A percentile compares a stretch with the other conserved stretches of the same genome.
Evolutionary conservation across 169 alveolate species (phyloP).

Genomic region (Blepharisma undulans): DNA sequence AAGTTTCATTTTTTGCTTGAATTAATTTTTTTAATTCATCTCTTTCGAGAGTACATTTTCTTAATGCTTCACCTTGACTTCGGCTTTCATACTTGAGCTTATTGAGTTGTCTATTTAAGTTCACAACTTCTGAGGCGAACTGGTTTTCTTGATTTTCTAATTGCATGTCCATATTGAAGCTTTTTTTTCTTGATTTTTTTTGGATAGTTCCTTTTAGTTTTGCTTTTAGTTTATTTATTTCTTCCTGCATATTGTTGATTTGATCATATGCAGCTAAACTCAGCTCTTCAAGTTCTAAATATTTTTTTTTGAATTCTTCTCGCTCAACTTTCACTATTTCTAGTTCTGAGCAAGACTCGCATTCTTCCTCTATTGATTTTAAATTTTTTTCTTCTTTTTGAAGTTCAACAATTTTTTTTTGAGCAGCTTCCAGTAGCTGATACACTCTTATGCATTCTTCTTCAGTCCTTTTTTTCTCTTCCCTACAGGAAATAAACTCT

Average conservation of each 20-base stretch:
- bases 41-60: neutral
- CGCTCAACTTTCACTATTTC: neutral
- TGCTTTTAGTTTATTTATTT: neutral
- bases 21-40: slow-evolving; percentile 22
- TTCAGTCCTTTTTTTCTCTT: slow-evolving; percentile 27
- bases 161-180: neutral
- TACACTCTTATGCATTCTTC: slow-evolving; percentile 26
- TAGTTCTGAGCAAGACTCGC: slow-evolving; percentile 14
- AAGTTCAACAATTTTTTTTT: neutral
- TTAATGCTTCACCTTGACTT: neutral
- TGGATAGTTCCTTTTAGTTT: neutral
- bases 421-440: slow-evolving; percentile 6
- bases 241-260: neutral
- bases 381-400: neutral
- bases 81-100: slow-evolving; percentile 30
- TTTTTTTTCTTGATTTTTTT: neutral
- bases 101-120: neutral
- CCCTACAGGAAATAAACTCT: neutral
- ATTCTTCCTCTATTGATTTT: neutral
- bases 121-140: slow-evolving; percentile 11
- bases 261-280: neutral
- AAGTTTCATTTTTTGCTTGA: slow-evolving; percentile 29
- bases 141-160: neutral
- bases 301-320: neutral
- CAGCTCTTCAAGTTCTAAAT: neutral